Evolutionary conservation across 2,329 filamentous ascomycete genomes (phyloP), one percentile per base, ranked within the genome.

Genomic region (Didymosphaeria variabile): DNA sequence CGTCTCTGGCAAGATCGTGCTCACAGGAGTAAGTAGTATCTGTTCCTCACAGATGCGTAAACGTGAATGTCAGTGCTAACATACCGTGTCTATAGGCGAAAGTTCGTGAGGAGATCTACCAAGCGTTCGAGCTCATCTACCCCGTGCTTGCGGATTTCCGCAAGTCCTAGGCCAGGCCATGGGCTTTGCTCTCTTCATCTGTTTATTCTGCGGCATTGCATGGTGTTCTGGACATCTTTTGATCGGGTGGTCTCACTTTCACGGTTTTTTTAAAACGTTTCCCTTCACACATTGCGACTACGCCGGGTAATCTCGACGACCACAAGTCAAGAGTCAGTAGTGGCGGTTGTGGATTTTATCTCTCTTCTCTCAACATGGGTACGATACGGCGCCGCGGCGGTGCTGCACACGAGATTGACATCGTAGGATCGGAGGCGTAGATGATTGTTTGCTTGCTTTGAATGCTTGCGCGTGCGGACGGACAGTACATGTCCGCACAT

Each of bases 71-170:
- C 17, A 23, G 29, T 55, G 42, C 53, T 55, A 38, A 55, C 53
- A 55, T 55, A 47, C 53, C 53, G 47, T 55, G 31, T 32, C 31
- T 47, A 36, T 55, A 55, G 53, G 56, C 56, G 13, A 98, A 99
- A 79, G 94, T 98, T 67, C 91, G 95, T 72, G 95, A 99, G 81
- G 95, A 98, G 83, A 98, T 99, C 70, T 79, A 79, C 69, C 75
- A 78, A 59, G 78, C 78, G 32, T 80, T 80, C 58, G 78, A 80
- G 68, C 73, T 68, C 57, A 67, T 60, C 64, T 69, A 76, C 70
- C 68, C 68, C 40, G 67, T 69, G 61, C 59, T 67, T 47, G 69
- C 87, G 59, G 86, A 88, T 75, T 88, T 88, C 83, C 85, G 86
- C 77, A 88, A 88, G 78, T 84, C 86, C 58, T 88, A 80, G 59